Base-by-base conservation (phyloP, 257 asterid genomes). In the Leptodermis oblonga region DNA sequence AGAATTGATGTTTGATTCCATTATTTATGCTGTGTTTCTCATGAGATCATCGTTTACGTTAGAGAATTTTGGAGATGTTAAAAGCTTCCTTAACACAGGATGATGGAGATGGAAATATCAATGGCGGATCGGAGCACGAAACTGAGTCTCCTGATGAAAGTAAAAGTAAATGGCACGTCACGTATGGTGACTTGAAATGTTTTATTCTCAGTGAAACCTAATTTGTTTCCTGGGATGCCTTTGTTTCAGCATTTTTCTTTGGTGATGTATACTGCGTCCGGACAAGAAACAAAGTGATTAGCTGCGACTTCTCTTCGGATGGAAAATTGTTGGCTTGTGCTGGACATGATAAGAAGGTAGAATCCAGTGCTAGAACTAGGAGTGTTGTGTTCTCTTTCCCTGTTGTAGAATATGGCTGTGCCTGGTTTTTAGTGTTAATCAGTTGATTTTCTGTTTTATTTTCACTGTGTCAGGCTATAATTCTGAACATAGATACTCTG, bases 301-400 rank as follows among this genome's bases (percentile, higher is more conserved):
- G 96, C 80, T 90, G 97, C 78, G 96, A 93, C 86, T 93, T 93
- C 78, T 93, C 99, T 66, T 90, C 96, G 9, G 99, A 93, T 84
- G 99, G 99, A 76, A 93, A 93, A 84, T 62, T 90, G 70, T 80
- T 93, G 69, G 99, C 97, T 67, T 90, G 95, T 85, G 99, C 92
- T 52, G 99, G 99, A 71, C 99, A 90, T 76, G 97, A 90, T 82
- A 87, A 86, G 84, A 90, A 87, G 97, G 99, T 93, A 80, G 53
- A 56, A 14, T 34, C 55, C 42, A 41, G 34, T 33, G 59, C 22
- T 22, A 72, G 61, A 12, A 20, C 36, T 30, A 33, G 60, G 10
- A 15, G 13, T 15, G 54, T 15, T 10, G 8, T 17, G n/a, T 52
- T 13, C 37, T 34, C 23, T 46, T 17, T 62, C 62, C 43, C 56